Base-by-base conservation (phyloP, 148 eudicot species). In the Cornus kousa region DNA sequence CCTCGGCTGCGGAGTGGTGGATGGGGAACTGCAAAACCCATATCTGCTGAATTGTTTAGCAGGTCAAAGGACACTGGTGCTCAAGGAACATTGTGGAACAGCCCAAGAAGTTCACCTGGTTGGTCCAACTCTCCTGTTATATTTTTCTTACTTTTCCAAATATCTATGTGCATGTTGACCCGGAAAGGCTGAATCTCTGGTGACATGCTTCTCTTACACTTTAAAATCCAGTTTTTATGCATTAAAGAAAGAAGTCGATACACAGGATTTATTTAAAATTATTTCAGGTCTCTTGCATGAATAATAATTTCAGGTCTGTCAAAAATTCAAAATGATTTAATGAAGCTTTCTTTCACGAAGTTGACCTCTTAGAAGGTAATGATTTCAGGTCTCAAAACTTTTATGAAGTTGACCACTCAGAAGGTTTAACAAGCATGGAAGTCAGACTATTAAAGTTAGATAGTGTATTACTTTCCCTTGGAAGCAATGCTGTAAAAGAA, bases 31-130 rank as follows among this genome's bases (percentile, higher is more conserved):
- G 67, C 74, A 31, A 83, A 68, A 35, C 74, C 59, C 28, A 84
- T 28, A 78, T 55, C 88, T 46, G 85, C 90, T 48, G 94, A 89
- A 83, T 90, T 90, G 74, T 77, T 75, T 57, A 88, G 90, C 78
- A 84, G 81, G 87, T 73, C 87, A 67, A 75, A 81, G 68, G 82
- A 75, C 71, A 22, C 32, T 53, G 79, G 79, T 22, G 23, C 79
- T 43, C 79, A n/a, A 35, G 82, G 83, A 70, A 84, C 32, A 76
- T 72, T 79, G n/a, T 80, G 86, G 90, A 81, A 80, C 68, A 78
- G 85, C 83, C 83, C 91, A 35, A 74, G 73, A 31, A 70, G 78
- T 60, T 67, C 84, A 50, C 79, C 84, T 76, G 72, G 79, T 57
- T 83, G 82, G 88, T 71, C 85, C 9, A 79, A 81, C 66, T 80